phyloP scores from a whole-genome alignment of 306 rosid genomes.

The Acacia crassicarpa region DNA sequence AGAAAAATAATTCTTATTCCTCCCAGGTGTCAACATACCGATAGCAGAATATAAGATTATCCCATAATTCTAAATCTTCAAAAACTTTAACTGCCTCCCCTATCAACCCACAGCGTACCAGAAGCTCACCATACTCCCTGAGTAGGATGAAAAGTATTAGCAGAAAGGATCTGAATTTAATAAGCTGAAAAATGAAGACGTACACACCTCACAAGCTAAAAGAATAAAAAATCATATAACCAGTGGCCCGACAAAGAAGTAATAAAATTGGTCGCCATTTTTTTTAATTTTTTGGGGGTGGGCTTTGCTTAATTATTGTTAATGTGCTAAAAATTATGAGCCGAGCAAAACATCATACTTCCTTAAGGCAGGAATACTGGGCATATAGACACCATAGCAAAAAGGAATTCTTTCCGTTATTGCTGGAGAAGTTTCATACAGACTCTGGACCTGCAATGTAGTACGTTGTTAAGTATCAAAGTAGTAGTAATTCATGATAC shows the following conservation, averaged over 20 bases:
- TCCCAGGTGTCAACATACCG: constrained; percentile 49
- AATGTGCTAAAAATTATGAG: not conserved
- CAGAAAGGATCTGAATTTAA: constrained; percentile 6
- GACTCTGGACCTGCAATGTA: constrained; percentile 66
- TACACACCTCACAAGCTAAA: not conserved
- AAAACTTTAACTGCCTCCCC: constrained; percentile 88
- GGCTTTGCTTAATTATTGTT: not conserved
- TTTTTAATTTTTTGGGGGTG: not conserved
- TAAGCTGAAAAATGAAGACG: not conserved
- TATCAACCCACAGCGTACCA: constrained; percentile 85
- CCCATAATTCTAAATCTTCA: constrained; percentile 98
- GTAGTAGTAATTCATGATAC: not conserved
- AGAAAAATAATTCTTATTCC: constrained; percentile 10
- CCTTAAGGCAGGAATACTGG: constrained; percentile 79
- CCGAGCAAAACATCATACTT: constrained; percentile 55
- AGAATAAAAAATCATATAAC: not conserved
- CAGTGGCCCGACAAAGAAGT: not conserved
- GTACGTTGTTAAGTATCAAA: constrained; percentile 11
- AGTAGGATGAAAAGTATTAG: constrained; percentile 20
- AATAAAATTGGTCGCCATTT: not conserved
- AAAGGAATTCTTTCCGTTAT: constrained; percentile 64
- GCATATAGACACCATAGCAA: constrained; percentile 62
- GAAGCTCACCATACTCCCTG: constrained; percentile 92
- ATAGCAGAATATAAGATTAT: constrained; percentile 84
- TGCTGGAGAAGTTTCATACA: constrained; percentile 62